phyloP scores from a whole-genome alignment of 2,329 filamentous ascomycete genomes.

The Epicoccum nigrum region DNA sequence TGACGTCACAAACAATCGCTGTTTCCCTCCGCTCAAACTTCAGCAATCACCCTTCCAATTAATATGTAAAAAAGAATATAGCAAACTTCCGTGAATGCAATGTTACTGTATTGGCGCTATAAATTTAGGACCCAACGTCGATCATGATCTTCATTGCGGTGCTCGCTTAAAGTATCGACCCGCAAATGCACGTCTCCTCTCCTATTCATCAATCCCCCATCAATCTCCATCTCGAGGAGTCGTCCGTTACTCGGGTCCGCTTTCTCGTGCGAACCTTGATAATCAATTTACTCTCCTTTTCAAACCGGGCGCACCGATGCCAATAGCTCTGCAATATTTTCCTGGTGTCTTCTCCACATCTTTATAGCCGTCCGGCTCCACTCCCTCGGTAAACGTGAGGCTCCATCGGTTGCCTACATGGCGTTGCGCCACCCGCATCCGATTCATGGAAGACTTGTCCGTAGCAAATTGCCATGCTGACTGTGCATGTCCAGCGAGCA shows the following conservation, averaged over 20 bases:
- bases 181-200: conserved; percentile 1
- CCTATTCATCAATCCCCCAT: conserved; percentile 2
- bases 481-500: conserved; percentile 1
- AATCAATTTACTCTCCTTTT: background rate
- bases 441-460: conserved; percentile 1
- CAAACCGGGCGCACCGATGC: background rate
- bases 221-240: background rate
- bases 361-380: conserved; percentile 9
- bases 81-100: background rate
- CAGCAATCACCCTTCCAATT: too few relatives aligned
- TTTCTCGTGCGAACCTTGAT: conserved; percentile 1
- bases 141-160: conserved; percentile 1
- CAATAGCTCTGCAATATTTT: background rate
- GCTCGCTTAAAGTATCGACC: conserved; percentile 1
- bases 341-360: conserved; percentile 5
- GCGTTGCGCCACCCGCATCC: background rate
- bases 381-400: background rate
- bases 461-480: conserved; percentile 7
- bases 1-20: too few relatives aligned
- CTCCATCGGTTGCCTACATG: background rate
- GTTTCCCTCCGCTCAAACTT: too few relatives aligned
- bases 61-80: background rate
- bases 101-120: background rate
- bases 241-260: background rate
- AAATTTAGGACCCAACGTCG: background rate